Conservation (phyloP, 2,329 filamentous ascomycete species). For the Paramyrothecium sp. region DNA sequence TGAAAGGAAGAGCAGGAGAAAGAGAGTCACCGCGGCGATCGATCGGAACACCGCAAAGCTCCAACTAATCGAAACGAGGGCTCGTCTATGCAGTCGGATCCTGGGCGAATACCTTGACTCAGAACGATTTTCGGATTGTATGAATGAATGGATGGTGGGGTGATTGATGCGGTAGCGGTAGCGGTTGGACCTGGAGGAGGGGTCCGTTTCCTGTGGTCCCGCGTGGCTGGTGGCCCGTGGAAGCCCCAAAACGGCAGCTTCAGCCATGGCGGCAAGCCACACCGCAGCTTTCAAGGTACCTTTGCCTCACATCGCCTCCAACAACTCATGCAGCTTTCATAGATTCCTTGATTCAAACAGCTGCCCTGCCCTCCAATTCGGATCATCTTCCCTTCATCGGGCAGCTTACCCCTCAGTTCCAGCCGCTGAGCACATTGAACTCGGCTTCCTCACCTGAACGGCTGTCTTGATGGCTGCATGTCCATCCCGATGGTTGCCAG, state of each 20-base stretch:
- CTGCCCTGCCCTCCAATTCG: background rate
- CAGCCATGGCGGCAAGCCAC: conserved; percentile 12
- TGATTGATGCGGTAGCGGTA: conserved; percentile 15
- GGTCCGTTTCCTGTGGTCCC: background rate
- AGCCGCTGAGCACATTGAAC: background rate
- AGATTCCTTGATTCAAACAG: conserved; percentile 1
- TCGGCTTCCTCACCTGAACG: background rate
- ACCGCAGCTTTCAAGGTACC: background rate
- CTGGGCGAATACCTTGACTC: conserved; percentile 14
- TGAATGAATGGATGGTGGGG: conserved; percentile 10
- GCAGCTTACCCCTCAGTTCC: too few relatives aligned
- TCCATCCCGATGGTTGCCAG: conserved; percentile 4
- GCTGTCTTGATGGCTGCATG: background rate
- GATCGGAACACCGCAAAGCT: conserved; percentile 5
- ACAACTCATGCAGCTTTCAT: conserved; percentile 1
- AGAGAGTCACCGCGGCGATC: background rate
- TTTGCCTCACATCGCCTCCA: too few relatives aligned
- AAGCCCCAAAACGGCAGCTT: conserved; percentile 6
- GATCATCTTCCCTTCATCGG: background rate
- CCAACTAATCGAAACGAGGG: conserved; percentile 3
- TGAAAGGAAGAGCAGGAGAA: background rate
- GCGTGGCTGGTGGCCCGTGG: too few relatives aligned
- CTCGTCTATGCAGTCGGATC: background rate
- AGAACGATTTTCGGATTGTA: conserved; percentile 3
- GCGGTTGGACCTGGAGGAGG: conserved; percentile 16